Conservation (phyloP, 2,329 filamentous ascomycete genomes). For the Alternaria ethzedia region DNA sequence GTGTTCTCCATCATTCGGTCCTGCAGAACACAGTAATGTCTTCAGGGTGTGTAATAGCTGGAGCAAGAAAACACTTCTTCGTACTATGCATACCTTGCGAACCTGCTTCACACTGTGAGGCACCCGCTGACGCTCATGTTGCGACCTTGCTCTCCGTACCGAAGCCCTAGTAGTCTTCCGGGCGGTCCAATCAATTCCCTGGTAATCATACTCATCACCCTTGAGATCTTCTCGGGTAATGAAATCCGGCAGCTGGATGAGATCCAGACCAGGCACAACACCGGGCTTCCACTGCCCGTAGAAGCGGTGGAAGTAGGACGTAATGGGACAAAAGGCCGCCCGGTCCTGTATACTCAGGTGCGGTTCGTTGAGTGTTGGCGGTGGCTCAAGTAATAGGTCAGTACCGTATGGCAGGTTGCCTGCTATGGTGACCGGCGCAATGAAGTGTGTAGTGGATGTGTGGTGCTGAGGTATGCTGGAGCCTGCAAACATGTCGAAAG, state of each 20-base stretch:
- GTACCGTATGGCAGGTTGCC: slow-evolving; percentile 20
- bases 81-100: slow-evolving; percentile 23
- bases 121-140: slow-evolving; percentile 31
- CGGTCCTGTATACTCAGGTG: slow-evolving; percentile 39
- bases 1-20: background rate
- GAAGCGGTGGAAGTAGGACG: slow-evolving; percentile 36
- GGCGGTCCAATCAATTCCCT: slow-evolving; percentile 48
- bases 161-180: slow-evolving; percentile 36
- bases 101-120: slow-evolving; percentile 20
- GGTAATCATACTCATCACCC: slow-evolving; percentile 46
- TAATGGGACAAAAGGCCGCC: slow-evolving; percentile 36
- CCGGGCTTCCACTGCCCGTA: slow-evolving; percentile 15
- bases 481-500: slow-evolving; percentile 11
- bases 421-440: slow-evolving; percentile 15
- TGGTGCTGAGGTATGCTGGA: slow-evolving; percentile 15
- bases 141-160: slow-evolving; percentile 32
- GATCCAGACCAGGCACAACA: slow-evolving; percentile 28
- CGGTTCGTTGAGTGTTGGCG: slow-evolving; percentile 32
- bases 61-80: background rate
- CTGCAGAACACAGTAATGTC: too few species aligned
- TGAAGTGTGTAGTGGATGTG: slow-evolving; percentile 18
- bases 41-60: background rate
- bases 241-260: slow-evolving; percentile 29
- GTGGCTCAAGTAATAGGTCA: slow-evolving; percentile 29
- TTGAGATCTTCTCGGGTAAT: slow-evolving; percentile 41